Evolutionary conservation across 2,329 filamentous ascomycete species (phyloP).

Genomic region (Stromatinia cepivora): DNA sequence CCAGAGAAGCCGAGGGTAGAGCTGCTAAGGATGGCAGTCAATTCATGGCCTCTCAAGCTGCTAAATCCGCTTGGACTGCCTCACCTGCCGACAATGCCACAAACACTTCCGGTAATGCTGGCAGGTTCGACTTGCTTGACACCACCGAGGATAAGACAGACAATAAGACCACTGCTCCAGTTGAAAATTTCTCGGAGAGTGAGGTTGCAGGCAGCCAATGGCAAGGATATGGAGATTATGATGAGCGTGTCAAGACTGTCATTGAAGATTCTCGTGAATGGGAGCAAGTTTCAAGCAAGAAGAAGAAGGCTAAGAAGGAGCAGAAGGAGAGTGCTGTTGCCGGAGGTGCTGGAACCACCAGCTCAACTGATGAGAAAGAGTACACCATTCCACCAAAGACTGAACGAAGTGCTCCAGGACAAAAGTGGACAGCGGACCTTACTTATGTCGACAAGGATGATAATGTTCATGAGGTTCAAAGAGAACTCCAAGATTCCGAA

Average conservation of each 20-base stretch:
- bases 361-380: conserved; percentile 31
- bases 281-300: conserved; percentile 55
- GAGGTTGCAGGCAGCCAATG: conserved; percentile 29
- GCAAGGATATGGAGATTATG: conserved; percentile 50
- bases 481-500: conserved; percentile 36
- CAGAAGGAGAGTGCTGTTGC: conserved; percentile 36
- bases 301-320: conserved; percentile 32
- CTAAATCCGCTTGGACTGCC: conserved; percentile 49
- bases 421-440: conserved; percentile 32
- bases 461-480: conserved; percentile 29
- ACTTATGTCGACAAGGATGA: conserved; percentile 29
- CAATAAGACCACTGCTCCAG: conserved; percentile 39
- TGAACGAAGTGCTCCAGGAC: conserved; percentile 31
- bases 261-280: conserved; percentile 54
- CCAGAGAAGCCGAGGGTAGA: conserved; percentile 79
- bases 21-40: conserved; percentile 76
- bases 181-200: conserved; percentile 32
- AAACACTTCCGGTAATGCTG: conserved; percentile 40
- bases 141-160: conserved; percentile 50
- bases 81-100: conserved; percentile 29
- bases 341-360: conserved; percentile 18
- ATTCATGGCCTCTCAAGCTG: conserved; percentile 51
- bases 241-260: conserved; percentile 61
- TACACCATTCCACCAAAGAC: conserved; percentile 29
- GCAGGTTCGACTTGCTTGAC: conserved; percentile 54